A percentile compares a stretch with the other conserved stretches of the same genome.
Conservation (phyloP, 1,139 yeast species). For the Candida sp. region DNA sequence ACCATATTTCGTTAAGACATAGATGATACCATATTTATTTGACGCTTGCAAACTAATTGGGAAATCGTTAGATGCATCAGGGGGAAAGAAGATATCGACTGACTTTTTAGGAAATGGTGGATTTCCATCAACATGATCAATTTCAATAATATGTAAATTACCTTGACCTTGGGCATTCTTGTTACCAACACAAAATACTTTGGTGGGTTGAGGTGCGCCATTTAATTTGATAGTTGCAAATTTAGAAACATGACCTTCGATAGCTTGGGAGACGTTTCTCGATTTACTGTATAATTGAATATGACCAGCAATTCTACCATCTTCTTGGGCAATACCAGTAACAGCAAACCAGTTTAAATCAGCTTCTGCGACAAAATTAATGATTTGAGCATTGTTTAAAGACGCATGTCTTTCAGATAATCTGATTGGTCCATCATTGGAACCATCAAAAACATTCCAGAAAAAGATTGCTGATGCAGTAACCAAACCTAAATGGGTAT, state of each 20-base stretch:
- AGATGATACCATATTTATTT: conserved; percentile 79
- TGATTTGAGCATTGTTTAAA: conserved; percentile 81
- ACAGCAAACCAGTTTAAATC: conserved; percentile 91
- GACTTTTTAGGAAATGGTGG: conserved; percentile 89
- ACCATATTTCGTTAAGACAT: conserved; percentile 91
- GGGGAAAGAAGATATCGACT: conserved; percentile 94
- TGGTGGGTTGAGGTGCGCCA: conserved; percentile 75
- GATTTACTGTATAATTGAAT: conserved; percentile 87
- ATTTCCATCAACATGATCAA: conserved; percentile 85
- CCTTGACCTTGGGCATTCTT: conserved; percentile 85
- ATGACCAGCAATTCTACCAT: conserved; percentile 94
- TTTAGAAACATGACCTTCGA: conserved; percentile 96
- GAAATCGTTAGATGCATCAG: conserved; percentile 95
- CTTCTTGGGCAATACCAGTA: conserved; percentile 93
- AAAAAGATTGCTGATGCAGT: conserved; percentile 72
- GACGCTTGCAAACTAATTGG: conserved; percentile 93
- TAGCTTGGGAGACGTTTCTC: conserved; percentile 92
- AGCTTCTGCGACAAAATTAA: conserved; percentile 82
- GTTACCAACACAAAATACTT: conserved; percentile 88
- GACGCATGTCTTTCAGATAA: conserved; percentile 83
- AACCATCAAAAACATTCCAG: conserved; percentile 86
- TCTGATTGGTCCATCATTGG: conserved; percentile 69
- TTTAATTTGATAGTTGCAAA: conserved; percentile 76
- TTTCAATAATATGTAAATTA: conserved; percentile 88
- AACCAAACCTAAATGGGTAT: conserved; percentile 74